phyloP scores from a whole-genome alignment of 805 yeast species.

The Lipomyces yamadae region DNA sequence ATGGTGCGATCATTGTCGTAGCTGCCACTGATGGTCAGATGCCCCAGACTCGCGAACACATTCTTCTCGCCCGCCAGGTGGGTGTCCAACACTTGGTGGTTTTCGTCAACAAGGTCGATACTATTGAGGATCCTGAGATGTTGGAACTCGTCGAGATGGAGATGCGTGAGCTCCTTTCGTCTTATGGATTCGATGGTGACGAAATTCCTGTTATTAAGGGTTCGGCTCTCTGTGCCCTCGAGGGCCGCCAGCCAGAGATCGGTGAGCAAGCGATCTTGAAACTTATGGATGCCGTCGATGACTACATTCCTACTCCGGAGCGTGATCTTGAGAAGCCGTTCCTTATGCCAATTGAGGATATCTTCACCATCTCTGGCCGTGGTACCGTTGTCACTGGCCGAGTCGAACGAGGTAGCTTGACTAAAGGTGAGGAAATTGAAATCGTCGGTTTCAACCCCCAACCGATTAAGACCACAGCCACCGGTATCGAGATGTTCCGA shows the following conservation, averaged over 20 bases:
- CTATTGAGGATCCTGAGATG: constrained; percentile 98
- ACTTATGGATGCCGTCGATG: constrained; percentile 90
- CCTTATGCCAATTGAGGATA: constrained; percentile 96
- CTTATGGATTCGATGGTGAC: constrained; percentile 98
- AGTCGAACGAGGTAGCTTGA: constrained; percentile 96
- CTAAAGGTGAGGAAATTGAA: constrained; percentile 98
- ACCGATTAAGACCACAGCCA: constrained; percentile 90
- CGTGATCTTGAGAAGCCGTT: constrained; percentile 97
- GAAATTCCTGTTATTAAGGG: constrained; percentile 98
- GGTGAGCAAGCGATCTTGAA: constrained; percentile 81
- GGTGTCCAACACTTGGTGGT: constrained; percentile 98
- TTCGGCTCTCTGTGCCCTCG: constrained; percentile 95
- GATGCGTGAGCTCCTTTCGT: constrained; percentile 92
- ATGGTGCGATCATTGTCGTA: constrained; percentile 98
- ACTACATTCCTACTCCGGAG: constrained; percentile 91
- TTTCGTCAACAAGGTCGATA: constrained; percentile 96
- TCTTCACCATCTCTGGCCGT: constrained; percentile 98
- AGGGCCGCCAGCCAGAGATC: constrained; percentile 84
- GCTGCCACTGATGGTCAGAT: constrained; percentile 99
- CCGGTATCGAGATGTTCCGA: constrained; percentile 99
- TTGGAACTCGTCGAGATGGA: constrained; percentile 99
- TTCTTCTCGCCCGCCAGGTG: constrained; percentile 97
- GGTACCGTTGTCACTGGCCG: constrained; percentile 99
- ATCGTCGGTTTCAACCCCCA: constrained; percentile 88
- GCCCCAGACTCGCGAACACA: constrained; percentile 99